These are phyloP conservation scores for Pseudonitzschia delicatissima DNA, from an alignment of 108 stramenopile genomes.

Conservation along the genomic window DNA sequence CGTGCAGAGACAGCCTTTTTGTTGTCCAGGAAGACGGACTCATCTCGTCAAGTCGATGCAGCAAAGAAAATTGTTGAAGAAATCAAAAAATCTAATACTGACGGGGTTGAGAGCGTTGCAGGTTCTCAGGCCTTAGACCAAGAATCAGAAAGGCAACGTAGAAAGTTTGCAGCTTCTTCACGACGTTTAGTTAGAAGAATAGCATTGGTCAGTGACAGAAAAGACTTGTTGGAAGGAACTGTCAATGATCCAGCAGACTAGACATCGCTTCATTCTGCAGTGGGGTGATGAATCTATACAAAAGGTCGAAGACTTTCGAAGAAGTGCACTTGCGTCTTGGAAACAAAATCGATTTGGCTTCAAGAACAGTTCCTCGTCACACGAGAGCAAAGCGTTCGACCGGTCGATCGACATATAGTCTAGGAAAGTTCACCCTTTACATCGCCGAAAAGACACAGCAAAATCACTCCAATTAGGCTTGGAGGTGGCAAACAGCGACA, in stretches of 20 bases:
- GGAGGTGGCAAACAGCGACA: neutral
- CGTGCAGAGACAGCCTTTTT: slow-evolving; percentile 14
- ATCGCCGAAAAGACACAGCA: slow-evolving; percentile 1
- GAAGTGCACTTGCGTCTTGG: slow-evolving; percentile 6
- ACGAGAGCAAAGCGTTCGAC: neutral
- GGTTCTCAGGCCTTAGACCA: slow-evolving; percentile 57
- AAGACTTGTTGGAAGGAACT: slow-evolving; percentile 8
- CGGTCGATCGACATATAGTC: slow-evolving; percentile 24
- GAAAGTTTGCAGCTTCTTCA: slow-evolving; percentile 49
- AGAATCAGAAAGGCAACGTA: slow-evolving; percentile 58
- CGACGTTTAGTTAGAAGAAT: slow-evolving; percentile 35
- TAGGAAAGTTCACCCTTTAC: neutral
- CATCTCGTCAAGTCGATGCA: slow-evolving; percentile 39
- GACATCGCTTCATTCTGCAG: neutral
- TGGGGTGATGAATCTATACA: slow-evolving; percentile 15
- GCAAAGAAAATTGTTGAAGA: slow-evolving; percentile 33
- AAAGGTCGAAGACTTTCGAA: slow-evolving; percentile 5
- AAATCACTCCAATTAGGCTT: slow-evolving; percentile 14
- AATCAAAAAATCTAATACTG: slow-evolving; percentile 12
- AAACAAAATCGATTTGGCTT: slow-evolving; percentile 2
- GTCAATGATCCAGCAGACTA: neutral
- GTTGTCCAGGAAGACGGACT: slow-evolving; percentile 32
- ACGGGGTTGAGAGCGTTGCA: slow-evolving; percentile 13
- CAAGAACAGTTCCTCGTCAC: neutral
- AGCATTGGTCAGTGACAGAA: slow-evolving; percentile 21